phyloP scores from a whole-genome alignment of 495 filamentous ascomycete genomes.

The Apodospora peruviana region DNA sequence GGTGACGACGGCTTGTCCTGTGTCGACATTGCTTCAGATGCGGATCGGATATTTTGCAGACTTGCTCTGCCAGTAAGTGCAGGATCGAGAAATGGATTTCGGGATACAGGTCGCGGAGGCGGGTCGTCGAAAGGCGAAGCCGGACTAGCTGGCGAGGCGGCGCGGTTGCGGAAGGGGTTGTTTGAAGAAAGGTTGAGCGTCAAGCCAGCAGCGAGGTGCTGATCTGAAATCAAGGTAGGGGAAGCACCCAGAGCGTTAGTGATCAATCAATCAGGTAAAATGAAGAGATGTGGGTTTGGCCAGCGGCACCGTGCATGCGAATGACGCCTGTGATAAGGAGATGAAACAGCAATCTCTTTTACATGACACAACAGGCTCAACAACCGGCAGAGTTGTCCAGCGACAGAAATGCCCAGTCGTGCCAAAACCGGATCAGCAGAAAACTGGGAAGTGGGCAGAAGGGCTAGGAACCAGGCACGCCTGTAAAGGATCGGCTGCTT shows the following conservation, averaged over 20 bases:
- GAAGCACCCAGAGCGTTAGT: slow-evolving; percentile 29
- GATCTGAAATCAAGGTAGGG: slow-evolving; percentile 30
- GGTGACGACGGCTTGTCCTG: slow-evolving; percentile 46
- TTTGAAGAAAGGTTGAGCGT: slow-evolving; percentile 75
- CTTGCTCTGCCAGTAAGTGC: slow-evolving; percentile 48
- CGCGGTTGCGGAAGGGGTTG: slow-evolving; percentile 96
- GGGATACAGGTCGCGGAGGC: slow-evolving; percentile 68
- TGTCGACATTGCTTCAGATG: slow-evolving; percentile 52
- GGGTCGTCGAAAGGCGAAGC: slow-evolving; percentile 49
- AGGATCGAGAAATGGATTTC: slow-evolving; percentile 88
- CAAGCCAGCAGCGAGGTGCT: slow-evolving; percentile 42
- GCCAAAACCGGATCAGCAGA: slow-evolving; percentile 12
- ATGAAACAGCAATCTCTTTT: slow-evolving; percentile 47
- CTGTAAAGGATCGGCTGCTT: slow-evolving; percentile 12
- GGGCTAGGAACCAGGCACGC: slow-evolving; percentile 15
- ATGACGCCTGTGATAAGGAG: slow-evolving; percentile 39
- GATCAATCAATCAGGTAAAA: slow-evolving; percentile 16
- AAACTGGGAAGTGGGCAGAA: slow-evolving; percentile 23
- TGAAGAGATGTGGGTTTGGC: slow-evolving; percentile 13
- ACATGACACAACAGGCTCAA: slow-evolving; percentile 44
- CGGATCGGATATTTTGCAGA: slow-evolving; percentile 30
- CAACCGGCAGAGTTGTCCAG: slow-evolving; percentile 30
- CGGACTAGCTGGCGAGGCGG: slow-evolving; percentile 58
- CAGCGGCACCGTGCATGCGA: slow-evolving; percentile 35
- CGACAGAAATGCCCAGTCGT: slow-evolving; percentile 10